phyloP scores from a whole-genome alignment of 1,284 basidiomycete genomes.

The Rhodotorula sp. region DNA sequence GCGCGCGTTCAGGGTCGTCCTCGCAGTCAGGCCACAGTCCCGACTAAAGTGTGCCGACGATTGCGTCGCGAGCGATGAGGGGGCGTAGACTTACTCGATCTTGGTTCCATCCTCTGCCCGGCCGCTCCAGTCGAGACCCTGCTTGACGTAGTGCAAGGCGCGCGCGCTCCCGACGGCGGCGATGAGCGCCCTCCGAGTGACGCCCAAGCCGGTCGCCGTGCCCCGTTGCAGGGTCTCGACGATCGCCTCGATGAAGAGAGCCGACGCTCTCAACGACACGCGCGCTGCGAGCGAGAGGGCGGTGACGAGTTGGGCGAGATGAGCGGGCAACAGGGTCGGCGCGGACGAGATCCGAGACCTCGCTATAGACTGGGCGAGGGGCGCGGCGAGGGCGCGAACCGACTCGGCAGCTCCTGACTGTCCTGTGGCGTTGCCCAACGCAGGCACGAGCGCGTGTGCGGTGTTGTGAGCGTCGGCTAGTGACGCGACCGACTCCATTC shows the following conservation, averaged over 20 bases:
- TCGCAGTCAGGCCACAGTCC: too few species aligned
- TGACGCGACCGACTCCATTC: not conserved
- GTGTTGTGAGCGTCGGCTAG: not conserved
- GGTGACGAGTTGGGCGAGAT: constrained; percentile 51
- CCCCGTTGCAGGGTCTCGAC: constrained; percentile 48
- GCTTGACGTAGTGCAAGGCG: constrained; percentile 48
- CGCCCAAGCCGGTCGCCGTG: constrained; percentile 45
- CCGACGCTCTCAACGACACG: constrained; percentile 49
- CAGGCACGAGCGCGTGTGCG: not conserved
- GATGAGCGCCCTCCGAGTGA: constrained; percentile 51
- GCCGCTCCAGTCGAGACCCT: constrained; percentile 42
- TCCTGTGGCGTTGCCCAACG: not conserved
- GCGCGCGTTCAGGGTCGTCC: not conserved
- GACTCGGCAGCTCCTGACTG: not conserved
- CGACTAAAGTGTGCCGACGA: not conserved
- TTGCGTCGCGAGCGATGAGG: not conserved
- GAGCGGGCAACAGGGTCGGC: constrained; percentile 50
- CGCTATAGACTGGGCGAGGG: constrained; percentile 20
- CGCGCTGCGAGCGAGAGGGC: constrained; percentile 50
- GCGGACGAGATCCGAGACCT: constrained; percentile 18
- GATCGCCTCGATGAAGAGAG: constrained; percentile 53
- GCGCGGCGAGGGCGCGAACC: not conserved
- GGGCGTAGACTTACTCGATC: constrained; percentile 21
- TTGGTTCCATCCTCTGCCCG: constrained; percentile 26
- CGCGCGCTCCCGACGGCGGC: constrained; percentile 52